These are phyloP conservation scores for Dichotomopilus funicola DNA, from an alignment of 2,329 filamentous ascomycete genomes.

Conservation along the genomic window DNA sequence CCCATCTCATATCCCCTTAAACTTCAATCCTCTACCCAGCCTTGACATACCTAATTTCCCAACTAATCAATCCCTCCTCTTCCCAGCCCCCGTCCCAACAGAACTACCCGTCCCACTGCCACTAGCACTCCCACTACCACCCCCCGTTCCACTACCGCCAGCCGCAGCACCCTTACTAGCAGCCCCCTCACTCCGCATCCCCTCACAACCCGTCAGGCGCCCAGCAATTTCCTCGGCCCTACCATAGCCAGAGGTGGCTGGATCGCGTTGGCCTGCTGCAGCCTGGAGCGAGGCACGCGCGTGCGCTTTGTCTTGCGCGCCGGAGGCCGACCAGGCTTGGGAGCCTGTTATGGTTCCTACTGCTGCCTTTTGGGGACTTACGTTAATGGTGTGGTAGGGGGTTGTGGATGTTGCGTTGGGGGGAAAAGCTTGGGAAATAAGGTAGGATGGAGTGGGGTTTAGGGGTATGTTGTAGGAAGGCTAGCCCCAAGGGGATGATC, in stretches of 20 bases:
- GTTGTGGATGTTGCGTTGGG: neutral
- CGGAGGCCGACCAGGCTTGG: slow-evolving; percentile 56
- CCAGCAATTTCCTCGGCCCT: slow-evolving; percentile 60
- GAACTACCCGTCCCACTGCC: too few relatives aligned
- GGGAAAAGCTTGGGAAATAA: neutral
- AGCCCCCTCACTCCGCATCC: slow-evolving; percentile 59
- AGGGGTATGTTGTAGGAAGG: neutral
- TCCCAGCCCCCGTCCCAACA: too few relatives aligned
- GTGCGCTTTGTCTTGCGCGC: slow-evolving; percentile 56
- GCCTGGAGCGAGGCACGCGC: slow-evolving; percentile 58
- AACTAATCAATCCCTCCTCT: too few relatives aligned
- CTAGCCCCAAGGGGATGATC: neutral
- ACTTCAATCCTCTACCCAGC: too few relatives aligned
- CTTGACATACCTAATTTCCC: too few relatives aligned
- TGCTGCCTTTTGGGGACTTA: slow-evolving; percentile 30
- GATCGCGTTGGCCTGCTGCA: slow-evolving; percentile 50
- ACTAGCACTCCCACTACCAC: too few relatives aligned
- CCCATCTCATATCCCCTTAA: too few relatives aligned
- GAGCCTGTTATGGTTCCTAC: slow-evolving; percentile 58
- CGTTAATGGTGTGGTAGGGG: neutral
- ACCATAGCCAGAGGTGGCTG: slow-evolving; percentile 49
- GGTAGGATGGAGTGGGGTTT: neutral
- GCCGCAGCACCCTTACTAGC: too few relatives aligned
- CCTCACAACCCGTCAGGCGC: slow-evolving; percentile 58
- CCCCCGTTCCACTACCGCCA: too few relatives aligned